Base-by-base conservation (phyloP, 768 basidiomycete genomes). In the Rhizopogon rudus region DNA sequence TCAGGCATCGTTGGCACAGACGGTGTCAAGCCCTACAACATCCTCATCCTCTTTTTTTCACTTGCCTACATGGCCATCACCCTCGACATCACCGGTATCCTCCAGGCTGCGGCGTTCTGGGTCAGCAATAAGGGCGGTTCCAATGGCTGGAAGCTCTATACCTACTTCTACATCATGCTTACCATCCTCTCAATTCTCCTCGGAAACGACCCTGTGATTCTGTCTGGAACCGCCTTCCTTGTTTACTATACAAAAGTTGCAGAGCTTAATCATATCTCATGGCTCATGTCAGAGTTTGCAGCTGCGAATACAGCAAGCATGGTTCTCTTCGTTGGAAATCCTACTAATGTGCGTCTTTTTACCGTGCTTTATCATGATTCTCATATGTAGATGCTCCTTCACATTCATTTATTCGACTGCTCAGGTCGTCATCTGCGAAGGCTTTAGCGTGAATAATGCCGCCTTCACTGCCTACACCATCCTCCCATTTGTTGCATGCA, bases 171-270 rank as follows among this genome's bases (percentile, higher is more conserved):
- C 67, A 39, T 85, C 57, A 84, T 97, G 77, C 84, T 96, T 65
- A 86, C 90, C 12, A 65, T 81, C 13, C 76, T 86, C 57, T 93
- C 91, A 41, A 76, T 88, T 43, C 61, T 94, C 1, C 76, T 97
- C n/a, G 95, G 94, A 6, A 97, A 97, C 64, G 93, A 98, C 70
- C 95, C 95, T 0, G 82, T 98, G 66, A 91, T 97, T 55, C 80
- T 98, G 46, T 91, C 88, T 12, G 94, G 93, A 2, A 96, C 94
- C 0, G 86, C 87, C 0, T 97, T 98, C 68, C 71, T 97, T 33
- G 88, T 86, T 6, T 97, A 97, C 63, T 92, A 93, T 63, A 95
- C 93, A 0, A 68, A 81, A 33, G 86, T 86, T 8, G 62, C 61
- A 35, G 25, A 68, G 42, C 71, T 84, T 22, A 55, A 82, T 29